Conservation (phyloP, 345 rosid genomes). For the Sonneratia caseolaris region DNA sequence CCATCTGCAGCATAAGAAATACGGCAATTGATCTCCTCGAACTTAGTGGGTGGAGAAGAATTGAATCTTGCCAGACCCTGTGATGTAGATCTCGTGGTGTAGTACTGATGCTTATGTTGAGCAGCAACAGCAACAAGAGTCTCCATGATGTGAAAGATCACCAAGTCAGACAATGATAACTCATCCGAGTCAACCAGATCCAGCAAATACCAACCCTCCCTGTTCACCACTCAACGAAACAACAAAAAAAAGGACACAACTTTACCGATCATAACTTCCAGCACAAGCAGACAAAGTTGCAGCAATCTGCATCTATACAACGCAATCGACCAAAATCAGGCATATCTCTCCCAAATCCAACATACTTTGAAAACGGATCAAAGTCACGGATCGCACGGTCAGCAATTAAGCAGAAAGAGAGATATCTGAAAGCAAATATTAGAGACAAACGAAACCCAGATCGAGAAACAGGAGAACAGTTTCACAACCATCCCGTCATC, state of each 20-base stretch:
- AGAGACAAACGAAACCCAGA: neutral
- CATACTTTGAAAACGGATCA: neutral
- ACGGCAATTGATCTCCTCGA: conserved; percentile 66
- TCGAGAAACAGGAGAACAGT: neutral
- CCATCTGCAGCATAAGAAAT: conserved; percentile 66
- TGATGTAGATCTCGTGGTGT: conserved; percentile 27
- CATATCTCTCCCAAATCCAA: neutral
- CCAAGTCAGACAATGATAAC: neutral
- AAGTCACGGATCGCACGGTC: too few species aligned
- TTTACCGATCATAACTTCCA: neutral
- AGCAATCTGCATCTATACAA: neutral
- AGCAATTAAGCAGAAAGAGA: neutral
- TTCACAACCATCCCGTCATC: neutral
- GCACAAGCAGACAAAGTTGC: neutral
- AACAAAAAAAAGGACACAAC: neutral
- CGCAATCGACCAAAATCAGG: neutral
- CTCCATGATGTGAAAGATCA: conserved; percentile 43
- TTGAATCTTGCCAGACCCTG: conserved; percentile 31
- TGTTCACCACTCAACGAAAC: neutral
- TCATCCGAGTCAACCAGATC: neutral
- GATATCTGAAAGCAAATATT: neutral
- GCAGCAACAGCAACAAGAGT: conserved; percentile 48
- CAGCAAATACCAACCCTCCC: conserved; percentile 5
- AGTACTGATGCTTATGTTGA: conserved; percentile 61
- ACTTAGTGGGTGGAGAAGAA: conserved; percentile 44